Evolutionary conservation across 2,329 filamentous ascomycete species (phyloP).

Genomic region (Aspergillus viridinutans): DNA sequence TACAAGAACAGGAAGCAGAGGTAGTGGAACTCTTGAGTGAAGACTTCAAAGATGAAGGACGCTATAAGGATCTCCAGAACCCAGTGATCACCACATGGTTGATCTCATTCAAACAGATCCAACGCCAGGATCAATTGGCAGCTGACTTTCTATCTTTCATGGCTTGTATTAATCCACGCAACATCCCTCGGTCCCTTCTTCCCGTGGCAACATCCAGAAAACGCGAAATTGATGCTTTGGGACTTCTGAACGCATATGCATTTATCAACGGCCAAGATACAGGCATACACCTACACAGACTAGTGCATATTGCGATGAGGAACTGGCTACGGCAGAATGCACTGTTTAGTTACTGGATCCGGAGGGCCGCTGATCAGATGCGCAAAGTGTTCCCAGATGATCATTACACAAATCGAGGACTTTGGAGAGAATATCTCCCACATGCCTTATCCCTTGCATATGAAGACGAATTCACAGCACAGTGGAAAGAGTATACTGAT

Average conservation of each 20-base stretch:
- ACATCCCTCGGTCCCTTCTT: conserved; percentile 33
- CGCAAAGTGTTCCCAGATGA: neutral
- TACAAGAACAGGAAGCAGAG: neutral
- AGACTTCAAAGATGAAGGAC: conserved; percentile 4
- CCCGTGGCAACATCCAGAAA: conserved; percentile 15
- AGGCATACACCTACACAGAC: neutral
- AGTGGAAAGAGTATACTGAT: neutral
- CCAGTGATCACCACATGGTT: conserved; percentile 7
- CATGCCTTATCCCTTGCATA: neutral
- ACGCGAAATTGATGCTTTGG: conserved; percentile 25
- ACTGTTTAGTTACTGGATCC: neutral
- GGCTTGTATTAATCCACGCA: conserved; percentile 26
- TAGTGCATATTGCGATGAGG: neutral
- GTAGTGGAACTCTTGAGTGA: conserved; percentile 6
- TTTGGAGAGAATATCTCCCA: neutral
- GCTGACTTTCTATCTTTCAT: conserved; percentile 34
- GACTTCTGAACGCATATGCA: neutral
- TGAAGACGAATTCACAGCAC: conserved; percentile 7
- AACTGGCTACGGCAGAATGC: neutral
- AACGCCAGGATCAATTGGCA: conserved; percentile 25
- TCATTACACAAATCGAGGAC: neutral
- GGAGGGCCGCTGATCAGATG: neutral
- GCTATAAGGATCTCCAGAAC: conserved; percentile 5
- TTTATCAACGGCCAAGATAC: neutral
- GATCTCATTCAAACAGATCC: conserved; percentile 10